Conservation (phyloP, 176 grass and related monocot species). For the Puccinellia tenuiflora region DNA sequence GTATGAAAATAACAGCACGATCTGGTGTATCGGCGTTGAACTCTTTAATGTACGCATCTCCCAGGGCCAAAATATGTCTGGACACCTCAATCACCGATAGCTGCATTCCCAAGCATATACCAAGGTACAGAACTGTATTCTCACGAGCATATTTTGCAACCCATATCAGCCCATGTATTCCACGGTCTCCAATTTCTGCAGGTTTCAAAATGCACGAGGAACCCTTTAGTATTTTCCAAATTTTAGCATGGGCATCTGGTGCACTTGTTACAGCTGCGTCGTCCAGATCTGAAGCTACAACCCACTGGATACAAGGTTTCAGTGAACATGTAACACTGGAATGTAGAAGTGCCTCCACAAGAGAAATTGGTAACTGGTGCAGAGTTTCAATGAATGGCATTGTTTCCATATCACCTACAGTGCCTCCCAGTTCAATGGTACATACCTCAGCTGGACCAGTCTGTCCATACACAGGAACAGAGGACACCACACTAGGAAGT, state of each 20-base stretch:
- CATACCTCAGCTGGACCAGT: no score
- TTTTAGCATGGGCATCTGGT: slow-evolving; percentile 58
- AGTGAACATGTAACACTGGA: slow-evolving; percentile 67
- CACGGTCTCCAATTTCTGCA: slow-evolving; percentile 80
- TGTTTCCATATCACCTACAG: no score
- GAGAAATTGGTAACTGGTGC: no score
- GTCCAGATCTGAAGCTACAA: slow-evolving; percentile 94
- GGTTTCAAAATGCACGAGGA: slow-evolving; percentile 84
- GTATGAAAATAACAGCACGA: no score
- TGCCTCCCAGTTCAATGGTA: no score
- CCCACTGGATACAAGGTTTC: slow-evolving; percentile 84
- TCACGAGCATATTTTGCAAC: slow-evolving; percentile 95
- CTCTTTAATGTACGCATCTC: slow-evolving; percentile 71
- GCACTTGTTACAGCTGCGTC: slow-evolving; percentile 60
- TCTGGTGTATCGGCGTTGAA: slow-evolving; percentile 41
- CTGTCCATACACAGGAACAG: no score
- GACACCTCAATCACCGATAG: slow-evolving; percentile 90
- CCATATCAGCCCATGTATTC: slow-evolving; percentile 80
- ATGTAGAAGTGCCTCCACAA: slow-evolving; percentile 72
- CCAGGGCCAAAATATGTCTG: slow-evolving; percentile 62
- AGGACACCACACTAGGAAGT: no score
- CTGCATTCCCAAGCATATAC: slow-evolving; percentile 98
- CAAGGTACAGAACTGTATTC: slow-evolving; percentile 89
- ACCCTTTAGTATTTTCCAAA: slow-evolving; percentile 82
- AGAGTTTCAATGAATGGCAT: no score